These are phyloP conservation scores for Endocladia muricata DNA, from an alignment of 31 red algal genomes.

Conservation along the genomic window DNA sequence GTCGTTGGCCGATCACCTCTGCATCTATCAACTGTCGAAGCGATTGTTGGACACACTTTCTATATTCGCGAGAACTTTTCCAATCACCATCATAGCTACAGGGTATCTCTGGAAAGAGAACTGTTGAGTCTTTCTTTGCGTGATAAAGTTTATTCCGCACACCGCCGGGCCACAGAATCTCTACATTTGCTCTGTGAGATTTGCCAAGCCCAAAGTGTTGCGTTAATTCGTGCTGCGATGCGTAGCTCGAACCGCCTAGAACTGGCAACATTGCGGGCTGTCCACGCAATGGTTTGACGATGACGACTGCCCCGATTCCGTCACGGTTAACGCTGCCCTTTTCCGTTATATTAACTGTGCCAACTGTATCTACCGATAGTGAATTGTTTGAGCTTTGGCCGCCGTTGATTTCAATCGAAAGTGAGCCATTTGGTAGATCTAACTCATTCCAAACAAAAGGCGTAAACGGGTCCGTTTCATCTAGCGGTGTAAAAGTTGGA, in stretches of 20 bases:
- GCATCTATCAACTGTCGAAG: too few species aligned
- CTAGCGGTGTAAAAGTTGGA: background rate
- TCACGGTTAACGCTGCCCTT: background rate
- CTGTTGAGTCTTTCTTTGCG: too few species aligned
- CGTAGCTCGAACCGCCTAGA: background rate
- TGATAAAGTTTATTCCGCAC: too few species aligned
- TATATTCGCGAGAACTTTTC: too few species aligned
- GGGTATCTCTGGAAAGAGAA: too few species aligned
- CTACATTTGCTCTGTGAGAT: background rate
- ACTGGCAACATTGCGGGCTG: background rate
- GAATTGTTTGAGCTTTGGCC: background rate
- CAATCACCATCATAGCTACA: too few species aligned
- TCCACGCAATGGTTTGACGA: background rate
- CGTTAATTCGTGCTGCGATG: background rate
- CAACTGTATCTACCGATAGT: background rate
- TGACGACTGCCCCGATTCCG: background rate
- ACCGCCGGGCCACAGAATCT: too few species aligned
- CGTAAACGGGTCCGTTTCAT: background rate
- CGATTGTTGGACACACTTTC: too few species aligned
- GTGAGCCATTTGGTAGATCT: background rate
- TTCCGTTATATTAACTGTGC: background rate
- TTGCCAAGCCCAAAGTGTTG: constrained; percentile 4
- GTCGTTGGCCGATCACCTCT: too few species aligned
- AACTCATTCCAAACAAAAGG: background rate
- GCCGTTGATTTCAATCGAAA: constrained; percentile 10